phyloP scores from a whole-genome alignment of 208 protist genomes.

The Leishmania tropica region DNA sequence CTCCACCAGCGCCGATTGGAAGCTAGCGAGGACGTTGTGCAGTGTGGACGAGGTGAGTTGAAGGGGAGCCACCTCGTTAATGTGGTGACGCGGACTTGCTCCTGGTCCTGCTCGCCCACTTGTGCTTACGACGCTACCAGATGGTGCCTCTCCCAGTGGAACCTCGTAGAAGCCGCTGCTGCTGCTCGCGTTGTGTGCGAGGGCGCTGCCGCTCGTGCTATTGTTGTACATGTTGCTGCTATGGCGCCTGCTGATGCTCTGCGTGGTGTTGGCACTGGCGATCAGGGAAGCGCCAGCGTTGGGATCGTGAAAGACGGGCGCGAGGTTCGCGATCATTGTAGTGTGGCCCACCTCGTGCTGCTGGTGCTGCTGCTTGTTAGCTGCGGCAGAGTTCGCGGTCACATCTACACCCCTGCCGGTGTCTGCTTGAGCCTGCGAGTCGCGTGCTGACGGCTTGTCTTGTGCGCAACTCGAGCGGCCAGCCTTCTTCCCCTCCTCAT shows the following conservation, averaged over 20 bases:
- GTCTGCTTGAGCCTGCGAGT: not conserved
- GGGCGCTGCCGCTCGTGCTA: not conserved
- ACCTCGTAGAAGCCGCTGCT: not conserved
- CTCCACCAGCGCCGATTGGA: constrained; percentile 25
- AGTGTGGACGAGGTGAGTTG: constrained; percentile 24
- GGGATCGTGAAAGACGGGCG: constrained; percentile 1
- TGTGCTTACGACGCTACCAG: not conserved
- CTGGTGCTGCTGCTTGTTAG: not conserved
- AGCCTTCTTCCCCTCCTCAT: not conserved
- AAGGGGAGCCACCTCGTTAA: constrained; percentile 9
- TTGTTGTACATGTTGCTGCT: not conserved
- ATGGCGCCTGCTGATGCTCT: not conserved
- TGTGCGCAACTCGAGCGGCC: not conserved
- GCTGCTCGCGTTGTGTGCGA: not conserved
- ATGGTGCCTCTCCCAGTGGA: not conserved
- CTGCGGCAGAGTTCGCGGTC: constrained; percentile 1
- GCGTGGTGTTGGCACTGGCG: not conserved
- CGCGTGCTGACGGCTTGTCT: not conserved
- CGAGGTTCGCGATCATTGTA: not conserved
- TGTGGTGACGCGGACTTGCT: not conserved
- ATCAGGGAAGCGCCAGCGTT: not conserved
- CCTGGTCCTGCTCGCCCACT: not conserved
- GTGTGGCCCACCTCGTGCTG: not conserved
- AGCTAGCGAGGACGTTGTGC: constrained; percentile 26
- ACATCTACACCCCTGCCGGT: not conserved